Percentiles rank a stretch among this genome's conserved stretches.
Evolutionary conservation across 257 asterid genomes (phyloP).

Genomic region (Gynochthodes officinalis): DNA sequence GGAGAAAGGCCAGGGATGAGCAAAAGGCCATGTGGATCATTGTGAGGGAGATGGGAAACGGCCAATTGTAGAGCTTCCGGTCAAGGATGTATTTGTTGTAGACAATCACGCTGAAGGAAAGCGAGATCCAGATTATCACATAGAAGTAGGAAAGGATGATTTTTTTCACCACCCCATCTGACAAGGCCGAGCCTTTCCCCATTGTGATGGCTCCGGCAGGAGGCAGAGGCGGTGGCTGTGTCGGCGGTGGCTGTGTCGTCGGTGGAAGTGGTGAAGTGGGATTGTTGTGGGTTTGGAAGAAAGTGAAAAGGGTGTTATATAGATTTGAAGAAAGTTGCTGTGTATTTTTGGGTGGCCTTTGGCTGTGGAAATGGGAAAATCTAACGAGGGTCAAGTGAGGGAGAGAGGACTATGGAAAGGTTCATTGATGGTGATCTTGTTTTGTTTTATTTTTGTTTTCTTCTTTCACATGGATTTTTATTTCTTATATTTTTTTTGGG

Average conservation of each 20-base stretch:
- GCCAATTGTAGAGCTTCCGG: slow-evolving; percentile 67
- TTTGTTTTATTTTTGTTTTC: no score
- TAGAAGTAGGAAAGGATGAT: slow-evolving; percentile 58
- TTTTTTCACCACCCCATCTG: slow-evolving; percentile 57
- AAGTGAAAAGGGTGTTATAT: no score
- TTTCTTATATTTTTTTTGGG: no score
- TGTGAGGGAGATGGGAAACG: slow-evolving; percentile 73
- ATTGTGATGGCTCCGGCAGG: slow-evolving; percentile 30
- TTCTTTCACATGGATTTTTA: no score
- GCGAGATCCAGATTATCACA: slow-evolving; percentile 69
- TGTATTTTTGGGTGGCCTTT: no score
- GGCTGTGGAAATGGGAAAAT: no score
- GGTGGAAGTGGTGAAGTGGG: slow-evolving; percentile 4
- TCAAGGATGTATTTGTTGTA: slow-evolving; percentile 83
- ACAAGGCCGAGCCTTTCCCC: slow-evolving; percentile 55
- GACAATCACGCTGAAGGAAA: slow-evolving; percentile 67
- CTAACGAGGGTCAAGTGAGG: no score
- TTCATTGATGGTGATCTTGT: no score
- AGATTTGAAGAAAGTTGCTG: no score
- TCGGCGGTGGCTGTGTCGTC: background rate
- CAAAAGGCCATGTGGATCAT: slow-evolving; percentile 81
- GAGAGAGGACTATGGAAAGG: no score
- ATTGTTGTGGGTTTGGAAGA: background rate
- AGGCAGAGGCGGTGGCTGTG: slow-evolving; percentile 17
- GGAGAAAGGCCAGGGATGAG: slow-evolving; percentile 61